Evolutionary conservation across 495 filamentous ascomycete genomes (phyloP), one percentile per base, ranked within the genome.

Genomic region (Aspergillus sparsus): DNA sequence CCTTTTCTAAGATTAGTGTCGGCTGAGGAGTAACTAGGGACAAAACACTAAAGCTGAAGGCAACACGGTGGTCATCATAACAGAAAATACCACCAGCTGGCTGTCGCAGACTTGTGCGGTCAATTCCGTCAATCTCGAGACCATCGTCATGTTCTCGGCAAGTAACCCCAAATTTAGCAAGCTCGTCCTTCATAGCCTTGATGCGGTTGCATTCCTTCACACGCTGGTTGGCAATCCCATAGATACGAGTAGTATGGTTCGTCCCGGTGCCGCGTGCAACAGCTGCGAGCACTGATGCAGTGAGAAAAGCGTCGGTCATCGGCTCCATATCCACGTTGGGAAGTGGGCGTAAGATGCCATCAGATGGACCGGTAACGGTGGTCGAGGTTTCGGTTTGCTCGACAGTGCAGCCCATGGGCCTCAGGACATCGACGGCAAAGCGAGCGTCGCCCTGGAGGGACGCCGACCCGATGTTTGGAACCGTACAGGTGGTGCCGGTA

Each of bases 141-240:
- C 94, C 94, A 71, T 99, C 93, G 41, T 95, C 90, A 42, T 95
- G 85, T 69, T 96, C 91, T 11, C 87, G 82, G 71, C 92, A 97
- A 12, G 80, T 74, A 6, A 99, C 91, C 10, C 94, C 93, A 66
- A 96, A 99, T 68, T 97, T 97, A n/a, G 88, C 89, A 41, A 99
- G 84, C 72, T 98, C 86, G 61, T 93, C 91, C 65, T 93, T 92
- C 95, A 99, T 98, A 42, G 95, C 95, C 66, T 83, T 79, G 66
- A 99, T 98, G 32, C 94, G 89, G 72, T 99, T 95, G 79, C 94
- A 99, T 72, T 99, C 94, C 72, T 99, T 99, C 61, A 97, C 92
- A 61, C 93, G 85, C 71, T 99, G 94, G 70, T 99, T 99, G n/a
- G 94, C 93, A 72, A 99, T 99, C 49, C 94, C 94, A 21, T 85